Base-by-base conservation (phyloP, 2,329 filamentous ascomycete genomes). In the Sporothrix protearum region DNA sequence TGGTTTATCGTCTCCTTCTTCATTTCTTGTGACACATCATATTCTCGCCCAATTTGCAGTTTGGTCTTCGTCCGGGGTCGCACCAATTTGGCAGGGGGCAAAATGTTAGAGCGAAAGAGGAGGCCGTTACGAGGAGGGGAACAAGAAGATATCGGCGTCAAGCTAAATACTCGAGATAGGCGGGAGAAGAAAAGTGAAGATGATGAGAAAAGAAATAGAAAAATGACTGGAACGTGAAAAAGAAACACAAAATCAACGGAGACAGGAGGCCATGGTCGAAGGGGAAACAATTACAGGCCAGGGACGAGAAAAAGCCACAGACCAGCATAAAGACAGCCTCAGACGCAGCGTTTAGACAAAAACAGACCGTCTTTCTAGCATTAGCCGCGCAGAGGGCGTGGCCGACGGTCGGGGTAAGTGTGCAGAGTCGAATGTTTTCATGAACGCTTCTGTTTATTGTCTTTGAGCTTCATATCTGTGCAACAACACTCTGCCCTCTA, bases 21-120 rank as follows among this genome's bases (percentile, higher is more conserved):
- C 28, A 33, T 36, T 59, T 59, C 51, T 63, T 64, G 69, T 70
- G 69, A 70, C 45, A 70, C 69, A 70, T 70, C 69, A 70, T 33
- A 55, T 64, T 69, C 68, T 51, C 68, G 53, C 28, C 28, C 16
- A 25, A 12, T 51, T 51, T 36, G 14, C 16, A 33, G 49, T 22
- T 14, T 22, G 28, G 25, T 19, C 9, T 45, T 69, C 25, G 51
- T 36, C 53, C 66, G 67, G 33, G 30, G 36, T 64, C n/a, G 59
- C 59, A 64, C 59, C 59, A 45, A 36, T 42, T 64, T 28, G 36
- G 59, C 22, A 64, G 36, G 22, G 59, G n/a, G n/a, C 45, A 22
- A 64, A 45, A 25, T 45, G 9, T 42, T 61, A 8, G 33, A 19
- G 36, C n/a, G 12, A 14, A 22, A 63, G 25, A 25, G 14, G 42